phyloP scores from a whole-genome alignment of 495 filamentous ascomycete species.

The Geopyxis carbonaria region DNA sequence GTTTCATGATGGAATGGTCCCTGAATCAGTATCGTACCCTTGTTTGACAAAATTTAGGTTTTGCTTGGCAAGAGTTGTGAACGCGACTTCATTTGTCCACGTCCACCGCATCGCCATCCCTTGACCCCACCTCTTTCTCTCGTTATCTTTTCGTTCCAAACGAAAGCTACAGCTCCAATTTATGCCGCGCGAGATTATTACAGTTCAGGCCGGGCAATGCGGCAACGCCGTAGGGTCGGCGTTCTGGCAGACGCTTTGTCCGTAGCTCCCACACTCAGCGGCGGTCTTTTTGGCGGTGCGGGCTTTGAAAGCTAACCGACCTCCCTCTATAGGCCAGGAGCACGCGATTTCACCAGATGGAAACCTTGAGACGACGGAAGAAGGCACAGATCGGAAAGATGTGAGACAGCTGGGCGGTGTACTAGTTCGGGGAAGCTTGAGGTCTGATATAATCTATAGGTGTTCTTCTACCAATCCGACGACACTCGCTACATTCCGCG shows the following conservation, averaged over 20 bases:
- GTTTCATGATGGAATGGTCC: no score
- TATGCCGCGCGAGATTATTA: conserved; percentile 81
- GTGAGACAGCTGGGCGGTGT: conserved; percentile 34
- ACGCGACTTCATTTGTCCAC: no score
- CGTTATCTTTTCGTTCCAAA: no score
- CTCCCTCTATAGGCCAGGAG: conserved; percentile 44
- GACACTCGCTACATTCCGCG: conserved; percentile 96
- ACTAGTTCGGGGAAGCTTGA: no score
- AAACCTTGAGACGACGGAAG: conserved; percentile 86
- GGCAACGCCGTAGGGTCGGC: conserved; percentile 45
- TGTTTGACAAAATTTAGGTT: no score
- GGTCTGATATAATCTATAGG: no score
- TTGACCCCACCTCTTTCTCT: no score
- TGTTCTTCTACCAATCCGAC: conserved; percentile 95
- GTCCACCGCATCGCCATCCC: no score
- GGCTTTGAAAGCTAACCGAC: conserved; percentile 9
- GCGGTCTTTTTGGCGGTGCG: neutral
- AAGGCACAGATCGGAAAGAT: conserved; percentile 93
- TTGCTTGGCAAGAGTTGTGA: no score
- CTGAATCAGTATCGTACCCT: no score
- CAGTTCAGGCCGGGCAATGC: conserved; percentile 96
- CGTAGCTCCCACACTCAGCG: conserved; percentile 15
- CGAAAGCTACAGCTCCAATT: no score
- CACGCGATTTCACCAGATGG: conserved; percentile 96
- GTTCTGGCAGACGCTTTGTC: conserved; percentile 25